These are phyloP conservation scores for Arabis hirsuta DNA, from an alignment of 345 rosid species.

Conservation along the genomic window DNA sequence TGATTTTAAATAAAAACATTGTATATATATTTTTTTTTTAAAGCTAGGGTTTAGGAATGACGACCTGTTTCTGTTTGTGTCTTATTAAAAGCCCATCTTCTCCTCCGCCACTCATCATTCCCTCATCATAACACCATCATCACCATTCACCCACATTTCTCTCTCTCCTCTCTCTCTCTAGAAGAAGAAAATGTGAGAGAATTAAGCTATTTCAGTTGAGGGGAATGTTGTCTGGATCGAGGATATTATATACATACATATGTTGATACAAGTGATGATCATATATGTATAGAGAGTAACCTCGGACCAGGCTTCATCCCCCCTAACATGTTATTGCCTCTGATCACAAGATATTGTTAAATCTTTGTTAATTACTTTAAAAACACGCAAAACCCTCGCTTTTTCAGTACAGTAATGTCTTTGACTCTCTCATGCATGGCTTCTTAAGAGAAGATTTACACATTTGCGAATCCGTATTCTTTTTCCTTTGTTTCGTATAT, in stretches of 20 bases:
- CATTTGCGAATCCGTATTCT: background rate
- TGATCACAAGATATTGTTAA: slow-evolving; percentile 1
- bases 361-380: background rate
- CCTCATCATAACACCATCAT: slow-evolving; percentile 51
- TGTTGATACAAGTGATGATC: slow-evolving; percentile 2
- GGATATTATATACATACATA: slow-evolving; percentile 34
- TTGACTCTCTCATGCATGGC: slow-evolving; percentile 30
- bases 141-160: slow-evolving; percentile 35
- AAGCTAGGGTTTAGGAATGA: slow-evolving; percentile 48
- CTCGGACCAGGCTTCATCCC: slow-evolving; percentile 99
- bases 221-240: slow-evolving; percentile 72
- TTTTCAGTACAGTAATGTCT: background rate
- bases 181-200: slow-evolving; percentile 37
- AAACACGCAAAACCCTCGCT: too few relatives aligned
- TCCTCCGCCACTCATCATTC: slow-evolving; percentile 48
- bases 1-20: background rate
- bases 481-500: background rate
- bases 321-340: slow-evolving; percentile 51
- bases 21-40: background rate
- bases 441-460: slow-evolving; percentile 11
- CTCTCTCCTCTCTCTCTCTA: slow-evolving; percentile 38
- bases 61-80: slow-evolving; percentile 29
- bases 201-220: slow-evolving; percentile 54
- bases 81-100: slow-evolving; percentile 44
- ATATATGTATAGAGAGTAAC: slow-evolving; percentile 30